Evolutionary conservation across 441 rosid species (phyloP).

Genomic region (Raphanus hybrid): DNA sequence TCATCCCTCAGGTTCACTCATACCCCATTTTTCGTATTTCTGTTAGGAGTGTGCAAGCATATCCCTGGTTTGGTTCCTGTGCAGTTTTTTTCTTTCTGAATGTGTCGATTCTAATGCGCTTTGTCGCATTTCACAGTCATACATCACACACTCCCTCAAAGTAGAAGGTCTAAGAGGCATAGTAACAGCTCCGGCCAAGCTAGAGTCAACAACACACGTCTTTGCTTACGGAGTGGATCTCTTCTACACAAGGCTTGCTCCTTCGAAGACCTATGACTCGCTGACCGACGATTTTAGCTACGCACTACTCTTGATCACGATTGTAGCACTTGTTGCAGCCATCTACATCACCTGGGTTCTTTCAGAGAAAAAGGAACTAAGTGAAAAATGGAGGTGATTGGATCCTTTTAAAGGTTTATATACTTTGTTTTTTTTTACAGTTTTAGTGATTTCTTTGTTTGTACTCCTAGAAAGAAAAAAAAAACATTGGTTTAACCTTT

Average conservation of each 20-base stretch:
- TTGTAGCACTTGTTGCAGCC: slow-evolving; percentile 82
- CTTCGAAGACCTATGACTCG: slow-evolving; percentile 96
- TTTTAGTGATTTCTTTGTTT: slow-evolving; percentile 16
- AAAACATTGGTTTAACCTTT: slow-evolving; percentile 24
- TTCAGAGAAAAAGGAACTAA: slow-evolving; percentile 92
- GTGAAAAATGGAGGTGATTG: slow-evolving; percentile 90
- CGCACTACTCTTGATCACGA: slow-evolving; percentile 90
- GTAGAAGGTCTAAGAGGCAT: slow-evolving; percentile 93
- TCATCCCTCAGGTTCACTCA: slow-evolving; percentile 78
- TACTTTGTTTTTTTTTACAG: slow-evolving; percentile 15
- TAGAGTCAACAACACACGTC: slow-evolving; percentile 95
- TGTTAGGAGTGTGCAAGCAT: slow-evolving; percentile 2
- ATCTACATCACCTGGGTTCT: slow-evolving; percentile 86
- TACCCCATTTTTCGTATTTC: no score
- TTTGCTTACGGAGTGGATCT: slow-evolving; percentile 94
- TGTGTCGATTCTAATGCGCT: slow-evolving; percentile 13
- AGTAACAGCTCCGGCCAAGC: slow-evolving; percentile 87
- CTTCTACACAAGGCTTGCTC: slow-evolving; percentile 91
- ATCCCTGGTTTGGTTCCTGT: background rate
- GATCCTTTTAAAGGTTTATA: background rate
- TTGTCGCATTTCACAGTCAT: slow-evolving; percentile 61
- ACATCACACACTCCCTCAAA: slow-evolving; percentile 74
- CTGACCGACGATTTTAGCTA: slow-evolving; percentile 98
- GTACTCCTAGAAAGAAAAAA: slow-evolving; percentile 7
- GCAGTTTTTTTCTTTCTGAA: background rate